A percentile compares a stretch with the other conserved stretches of the same genome.
phyloP scores from a whole-genome alignment of 1,139 yeast species.

The Petasospora rhodanensis region DNA sequence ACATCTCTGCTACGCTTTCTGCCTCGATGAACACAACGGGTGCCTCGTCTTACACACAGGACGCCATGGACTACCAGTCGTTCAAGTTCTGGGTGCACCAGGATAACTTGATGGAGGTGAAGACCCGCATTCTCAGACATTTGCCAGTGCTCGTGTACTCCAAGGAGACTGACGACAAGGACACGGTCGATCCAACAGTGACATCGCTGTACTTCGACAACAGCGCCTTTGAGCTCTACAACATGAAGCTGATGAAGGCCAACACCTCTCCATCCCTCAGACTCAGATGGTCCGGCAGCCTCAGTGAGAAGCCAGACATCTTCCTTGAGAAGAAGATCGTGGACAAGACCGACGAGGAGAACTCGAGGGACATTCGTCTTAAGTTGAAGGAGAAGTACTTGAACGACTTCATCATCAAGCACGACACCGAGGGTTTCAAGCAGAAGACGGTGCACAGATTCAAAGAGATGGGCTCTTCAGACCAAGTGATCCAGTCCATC shows the following conservation, averaged over 20 bases:
- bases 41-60: constrained; percentile 26
- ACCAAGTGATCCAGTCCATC: constrained; percentile 45
- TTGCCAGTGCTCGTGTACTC: constrained; percentile 82
- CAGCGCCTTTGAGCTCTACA: constrained; percentile 75
- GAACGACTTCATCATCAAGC: constrained; percentile 51
- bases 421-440: constrained; percentile 35
- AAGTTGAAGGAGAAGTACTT: constrained; percentile 76
- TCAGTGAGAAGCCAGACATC: constrained; percentile 71
- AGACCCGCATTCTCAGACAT: constrained; percentile 87
- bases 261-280: constrained; percentile 75
- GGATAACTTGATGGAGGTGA: constrained; percentile 94
- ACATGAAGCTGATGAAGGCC: constrained; percentile 68
- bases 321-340: constrained; percentile 72
- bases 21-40: constrained; percentile 24
- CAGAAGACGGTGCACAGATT: constrained; percentile 43
- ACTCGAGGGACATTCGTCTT: constrained; percentile 42
- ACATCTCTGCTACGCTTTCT: constrained; percentile 24
- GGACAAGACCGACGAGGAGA: constrained; percentile 54
- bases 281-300: constrained; percentile 86
- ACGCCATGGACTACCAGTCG: constrained; percentile 59
- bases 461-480: constrained; percentile 51
- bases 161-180: constrained; percentile 34
- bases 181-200: constrained; percentile 72
- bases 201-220: constrained; percentile 89
- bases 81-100: constrained; percentile 96